Conservation (phyloP, 805 yeast species). For the Metschnikowia noctiluminum region DNA sequence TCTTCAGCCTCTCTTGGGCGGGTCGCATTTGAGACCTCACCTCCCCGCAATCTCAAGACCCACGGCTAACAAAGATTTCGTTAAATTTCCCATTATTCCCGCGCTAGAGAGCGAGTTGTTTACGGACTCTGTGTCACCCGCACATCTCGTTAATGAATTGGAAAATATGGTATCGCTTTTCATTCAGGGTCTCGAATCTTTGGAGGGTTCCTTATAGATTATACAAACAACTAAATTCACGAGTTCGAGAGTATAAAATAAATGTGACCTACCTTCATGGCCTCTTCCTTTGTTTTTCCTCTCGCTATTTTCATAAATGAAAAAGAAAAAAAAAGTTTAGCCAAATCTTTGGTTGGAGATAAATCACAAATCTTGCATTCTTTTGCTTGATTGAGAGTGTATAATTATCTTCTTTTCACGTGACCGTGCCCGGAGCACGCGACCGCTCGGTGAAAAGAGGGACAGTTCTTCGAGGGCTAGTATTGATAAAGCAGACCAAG, state of each 20-base stretch:
- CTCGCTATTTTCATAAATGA: no score
- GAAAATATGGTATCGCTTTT: conserved; percentile 38
- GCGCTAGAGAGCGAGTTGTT: conserved; percentile 35
- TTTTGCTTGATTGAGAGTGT: no score
- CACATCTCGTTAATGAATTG: conserved; percentile 33
- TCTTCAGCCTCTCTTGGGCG: not conserved
- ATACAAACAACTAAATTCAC: no score
- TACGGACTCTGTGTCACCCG: conserved; percentile 34
- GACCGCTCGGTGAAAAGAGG: no score
- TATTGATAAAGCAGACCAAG: not conserved
- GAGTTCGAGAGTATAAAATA: not conserved
- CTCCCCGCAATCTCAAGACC: conserved; percentile 1
- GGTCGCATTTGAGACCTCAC: not conserved
- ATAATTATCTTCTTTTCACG: no score
- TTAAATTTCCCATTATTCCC: conserved; percentile 37
- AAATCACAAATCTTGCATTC: no score
- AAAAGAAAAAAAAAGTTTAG: no score
- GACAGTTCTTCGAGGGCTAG: no score
- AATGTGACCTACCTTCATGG: not conserved
- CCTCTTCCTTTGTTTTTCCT: not conserved
- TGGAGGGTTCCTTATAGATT: conserved; percentile 22
- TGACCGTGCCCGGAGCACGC: no score
- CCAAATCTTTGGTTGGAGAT: not conserved
- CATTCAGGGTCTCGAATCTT: conserved; percentile 39
- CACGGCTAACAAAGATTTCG: not conserved